Base-by-base conservation (phyloP, 1,139 yeast genomes). In the Suhomyces panamericanus region DNA sequence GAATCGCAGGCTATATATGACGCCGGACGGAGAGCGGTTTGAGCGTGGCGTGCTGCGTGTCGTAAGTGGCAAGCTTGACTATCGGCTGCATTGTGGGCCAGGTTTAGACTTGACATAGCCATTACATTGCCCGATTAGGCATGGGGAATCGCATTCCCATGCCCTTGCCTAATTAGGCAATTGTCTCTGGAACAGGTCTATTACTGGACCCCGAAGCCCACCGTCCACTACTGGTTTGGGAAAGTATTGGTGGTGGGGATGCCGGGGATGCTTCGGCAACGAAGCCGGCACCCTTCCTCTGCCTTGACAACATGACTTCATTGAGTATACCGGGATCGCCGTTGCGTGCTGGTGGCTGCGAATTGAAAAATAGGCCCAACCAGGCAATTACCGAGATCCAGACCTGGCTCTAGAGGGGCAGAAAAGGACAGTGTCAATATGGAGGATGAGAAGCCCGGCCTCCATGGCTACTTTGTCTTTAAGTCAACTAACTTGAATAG, bases 101-200 rank as follows among this genome's bases (percentile, higher is more conserved):
- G 38, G 26, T 27, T 26, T 24, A 31, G 44, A 34, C 28, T 44
- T 41, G 44, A 41, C 41, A 32, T 41, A 24, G 24, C 38, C 20
- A 46, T 46, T 33, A 45, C 49, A 42, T 51, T 59, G 50, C 64
- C 64, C 53, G 53, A 53, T 53, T 50, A 50, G 61, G 64, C 51
- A 47, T 47, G 22, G 20, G 29, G 24, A 32, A 39, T 41, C 44
- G 44, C 48, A 42, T 46, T n/a, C 34, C 39, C 39, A 43, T 8
- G 24, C 32, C 17, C 38, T 26, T 59, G 33, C 63, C 62, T 46
- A 49, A 53, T 51, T 49, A 48, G 62, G 63, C 31, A 55, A 50
- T 28, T 30, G 27, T 15, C 20, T 12, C 17, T 16, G 37, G 22
- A 26, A 17, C 27, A 27, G 2, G 26, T 22, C 31, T 14, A 10